Evolutionary conservation across 164 flowering plant species (phyloP).

Genomic region (Chimonanthus salicifolius): DNA sequence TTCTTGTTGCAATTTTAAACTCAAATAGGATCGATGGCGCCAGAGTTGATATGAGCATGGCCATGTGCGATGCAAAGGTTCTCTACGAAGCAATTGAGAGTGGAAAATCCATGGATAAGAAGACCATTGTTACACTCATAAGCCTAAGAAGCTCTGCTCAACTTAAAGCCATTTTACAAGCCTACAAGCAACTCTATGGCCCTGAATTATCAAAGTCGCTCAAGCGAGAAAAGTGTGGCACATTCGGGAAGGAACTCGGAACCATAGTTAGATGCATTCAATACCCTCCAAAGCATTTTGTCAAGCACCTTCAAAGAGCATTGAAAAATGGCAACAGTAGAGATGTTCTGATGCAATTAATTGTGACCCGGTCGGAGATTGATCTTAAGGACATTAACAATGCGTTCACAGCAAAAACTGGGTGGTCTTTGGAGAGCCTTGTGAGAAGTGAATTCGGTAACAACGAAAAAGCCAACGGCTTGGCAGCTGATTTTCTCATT

Average conservation of each 20-base stretch:
- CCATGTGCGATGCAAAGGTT: constrained; percentile 42
- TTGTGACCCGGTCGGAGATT: constrained; percentile 17
- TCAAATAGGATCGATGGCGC: constrained; percentile 15
- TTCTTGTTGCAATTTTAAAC: constrained; percentile 22
- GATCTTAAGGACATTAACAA: constrained; percentile 18
- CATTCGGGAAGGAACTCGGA: constrained; percentile 32
- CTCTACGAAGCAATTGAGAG: constrained; percentile 43
- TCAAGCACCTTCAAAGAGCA: constrained; percentile 27
- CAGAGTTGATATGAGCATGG: constrained; percentile 32
- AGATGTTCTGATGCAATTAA: constrained; percentile 19
- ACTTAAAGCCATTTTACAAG: constrained; percentile 23
- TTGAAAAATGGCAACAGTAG: constrained; percentile 10
- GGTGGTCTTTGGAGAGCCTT: constrained; percentile 22
- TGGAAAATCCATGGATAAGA: constrained; percentile 26
- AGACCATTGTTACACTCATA: constrained; percentile 23
- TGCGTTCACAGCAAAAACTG: constrained; percentile 27
- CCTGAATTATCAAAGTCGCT: constrained; percentile 36
- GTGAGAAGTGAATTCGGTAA: constrained; percentile 25
- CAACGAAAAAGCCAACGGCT: constrained; percentile 13
- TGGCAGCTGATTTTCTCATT: constrained; percentile 19
- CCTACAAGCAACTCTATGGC: constrained; percentile 39
- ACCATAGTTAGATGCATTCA: constrained; percentile 21
- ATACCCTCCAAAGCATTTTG: constrained; percentile 30
- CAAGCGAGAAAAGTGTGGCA: constrained; percentile 28
- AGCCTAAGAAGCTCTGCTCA: constrained; percentile 29